Base-by-base conservation (phyloP, 352 stramenopile species). In the Bremia lactucae region DNA sequence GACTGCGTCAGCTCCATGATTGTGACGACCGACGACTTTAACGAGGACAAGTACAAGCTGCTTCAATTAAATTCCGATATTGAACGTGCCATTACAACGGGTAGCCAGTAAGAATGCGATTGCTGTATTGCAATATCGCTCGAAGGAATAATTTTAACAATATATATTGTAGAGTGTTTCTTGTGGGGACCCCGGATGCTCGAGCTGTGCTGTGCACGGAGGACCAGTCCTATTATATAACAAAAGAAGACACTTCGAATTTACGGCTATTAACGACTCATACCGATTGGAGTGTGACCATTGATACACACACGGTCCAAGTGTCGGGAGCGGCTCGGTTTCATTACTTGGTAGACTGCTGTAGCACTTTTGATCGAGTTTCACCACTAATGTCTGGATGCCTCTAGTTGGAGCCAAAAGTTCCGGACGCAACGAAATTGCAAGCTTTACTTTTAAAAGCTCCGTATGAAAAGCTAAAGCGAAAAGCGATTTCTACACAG, bases 181-280 rank as follows among this genome's bases (percentile, higher is more conserved):
- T 91, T 26, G 72, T 91, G 10, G 79, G 79, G 1, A 48, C 54
- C 11, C 48, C 62, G 1, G 49, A 57, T 25, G 54, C 84, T 16
- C 64, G 68, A 56, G 79, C 79, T 1, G 76, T 87, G 31, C 42
- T 92, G 29, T 89, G 76, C 49, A 89, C 76, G 25, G 42, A 65
- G 8, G 63, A 64, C 42, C 72, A 74, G 46, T 86, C 76, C 11
- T 92, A 68, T 52, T 77, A 64, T 45, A 56, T 92, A 14, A 72
- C 66, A 24, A 88, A 87, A 23, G 79, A 92, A 35, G 77, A 88
- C 35, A 88, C 72, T 31, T 89, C 74, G 8, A 92, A 92, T 36
- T 48, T 88, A 31, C 74, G 77, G 2, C 49, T 92, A 14, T 39
- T 92, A 2, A 87, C 73, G 10, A 59, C 59, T 6, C 66, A 87